Percentiles rank a stretch among this genome's conserved stretches.
Evolutionary conservation across 208 protist genomes (phyloP).

Genomic region (Wallacemonas sp.): DNA sequence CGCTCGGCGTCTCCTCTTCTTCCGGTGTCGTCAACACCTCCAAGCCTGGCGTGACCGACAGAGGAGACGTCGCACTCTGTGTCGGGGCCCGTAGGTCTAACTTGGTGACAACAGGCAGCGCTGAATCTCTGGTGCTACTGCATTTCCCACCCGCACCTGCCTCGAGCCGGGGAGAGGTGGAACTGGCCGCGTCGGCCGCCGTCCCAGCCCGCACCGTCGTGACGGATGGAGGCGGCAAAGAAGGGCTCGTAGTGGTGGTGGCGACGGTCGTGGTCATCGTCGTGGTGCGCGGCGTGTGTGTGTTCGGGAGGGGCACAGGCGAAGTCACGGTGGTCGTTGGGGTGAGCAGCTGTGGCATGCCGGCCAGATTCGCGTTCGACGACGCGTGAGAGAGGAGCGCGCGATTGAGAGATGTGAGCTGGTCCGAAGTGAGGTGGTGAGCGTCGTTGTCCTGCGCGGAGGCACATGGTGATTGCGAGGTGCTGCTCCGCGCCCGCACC

Average conservation of each 20-base stretch:
- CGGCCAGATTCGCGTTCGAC: background rate
- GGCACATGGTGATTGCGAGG: too few relatives aligned
- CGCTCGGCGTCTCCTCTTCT: too few relatives aligned
- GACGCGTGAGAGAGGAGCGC: background rate
- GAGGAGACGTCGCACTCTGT: too few relatives aligned
- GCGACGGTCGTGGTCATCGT: conserved; percentile 5
- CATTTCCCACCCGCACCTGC: too few relatives aligned
- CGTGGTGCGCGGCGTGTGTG: background rate
- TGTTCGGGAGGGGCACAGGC: background rate
- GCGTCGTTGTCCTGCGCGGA: too few relatives aligned
- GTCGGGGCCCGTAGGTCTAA: too few relatives aligned
- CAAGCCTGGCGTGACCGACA: too few relatives aligned
- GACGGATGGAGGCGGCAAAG: background rate
- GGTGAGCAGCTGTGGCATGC: too few relatives aligned
- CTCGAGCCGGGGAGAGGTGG: background rate
- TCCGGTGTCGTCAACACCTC: too few relatives aligned
- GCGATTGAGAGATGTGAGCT: background rate
- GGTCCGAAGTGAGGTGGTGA: background rate
- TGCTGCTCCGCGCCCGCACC: background rate
- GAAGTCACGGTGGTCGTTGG: too few relatives aligned
- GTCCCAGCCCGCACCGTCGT: background rate
- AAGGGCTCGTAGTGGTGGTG: background rate
- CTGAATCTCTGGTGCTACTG: too few relatives aligned
- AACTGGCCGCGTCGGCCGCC: background rate
- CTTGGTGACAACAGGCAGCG: too few relatives aligned